Conservation (phyloP, 306 rosid genomes). For the Oxytropis ochrocephala region DNA sequence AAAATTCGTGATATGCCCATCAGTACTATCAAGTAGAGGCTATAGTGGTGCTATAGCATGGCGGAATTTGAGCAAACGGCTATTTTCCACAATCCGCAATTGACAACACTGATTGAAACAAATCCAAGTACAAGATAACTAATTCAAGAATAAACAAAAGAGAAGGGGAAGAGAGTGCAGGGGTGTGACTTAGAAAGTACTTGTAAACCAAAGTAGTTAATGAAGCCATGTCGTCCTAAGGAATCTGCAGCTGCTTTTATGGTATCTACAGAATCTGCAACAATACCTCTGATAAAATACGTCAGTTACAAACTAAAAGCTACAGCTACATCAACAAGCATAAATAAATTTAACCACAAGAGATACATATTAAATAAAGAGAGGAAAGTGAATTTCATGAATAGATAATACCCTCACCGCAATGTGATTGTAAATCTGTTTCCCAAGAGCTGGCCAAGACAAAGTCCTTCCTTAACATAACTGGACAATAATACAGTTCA, state of each 20-base stretch:
- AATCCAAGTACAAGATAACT: not conserved
- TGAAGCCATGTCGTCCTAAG: slow-evolving; percentile 75
- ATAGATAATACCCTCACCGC: slow-evolving; percentile 49
- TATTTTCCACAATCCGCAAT: too few relatives aligned
- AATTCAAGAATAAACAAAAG: not conserved
- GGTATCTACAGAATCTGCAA: slow-evolving; percentile 79
- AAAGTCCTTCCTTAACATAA: slow-evolving; percentile 76
- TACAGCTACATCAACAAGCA: slow-evolving; percentile 6
- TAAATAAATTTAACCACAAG: not conserved
- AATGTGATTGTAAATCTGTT: slow-evolving; percentile 78
- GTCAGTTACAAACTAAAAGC: slow-evolving; percentile 20
- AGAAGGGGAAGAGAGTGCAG: slow-evolving; percentile 1
- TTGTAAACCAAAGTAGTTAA: slow-evolving; percentile 96
- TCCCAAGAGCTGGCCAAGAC: slow-evolving; percentile 91
- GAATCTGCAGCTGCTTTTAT: slow-evolving; percentile 78
- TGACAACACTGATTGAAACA: not conserved
- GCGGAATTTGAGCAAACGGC: too few relatives aligned
- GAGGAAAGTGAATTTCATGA: slow-evolving; percentile 9
- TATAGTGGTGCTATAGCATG: too few relatives aligned
- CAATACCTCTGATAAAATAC: slow-evolving; percentile 73
- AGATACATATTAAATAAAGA: not conserved
- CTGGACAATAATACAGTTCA: slow-evolving; percentile 42
- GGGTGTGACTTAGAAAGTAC: slow-evolving; percentile 38
- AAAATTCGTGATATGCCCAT: too few relatives aligned
- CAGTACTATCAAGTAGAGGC: too few relatives aligned